Conservation (phyloP, 306 rosid species). For the Glycine latifolia region DNA sequence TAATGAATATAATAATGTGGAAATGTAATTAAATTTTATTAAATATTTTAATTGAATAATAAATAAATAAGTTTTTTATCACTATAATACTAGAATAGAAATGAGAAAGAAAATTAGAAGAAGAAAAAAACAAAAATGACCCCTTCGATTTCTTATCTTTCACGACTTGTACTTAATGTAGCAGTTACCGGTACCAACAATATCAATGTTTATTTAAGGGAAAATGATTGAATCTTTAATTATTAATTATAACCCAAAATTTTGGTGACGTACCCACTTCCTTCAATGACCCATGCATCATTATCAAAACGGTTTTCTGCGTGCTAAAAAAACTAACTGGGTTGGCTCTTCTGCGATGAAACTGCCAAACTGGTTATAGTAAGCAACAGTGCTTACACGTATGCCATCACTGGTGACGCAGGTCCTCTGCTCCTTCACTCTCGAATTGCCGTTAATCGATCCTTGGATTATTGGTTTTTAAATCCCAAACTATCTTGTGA, state of each 20-base stretch:
- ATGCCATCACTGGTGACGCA: too few species aligned
- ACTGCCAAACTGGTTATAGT: neutral
- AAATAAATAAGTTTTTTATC: too few species aligned
- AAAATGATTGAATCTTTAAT: conserved; percentile 51
- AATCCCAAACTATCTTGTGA: too few species aligned
- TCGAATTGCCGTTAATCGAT: too few species aligned
- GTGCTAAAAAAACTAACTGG: neutral
- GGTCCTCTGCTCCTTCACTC: too few species aligned
- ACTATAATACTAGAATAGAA: too few species aligned
- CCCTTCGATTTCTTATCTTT: neutral
- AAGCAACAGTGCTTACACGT: neutral
- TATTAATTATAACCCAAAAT: conserved; percentile 15
- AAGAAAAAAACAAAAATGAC: neutral
- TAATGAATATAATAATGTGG: too few species aligned
- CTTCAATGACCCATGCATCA: conserved; percentile 49
- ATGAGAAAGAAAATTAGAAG: too few species aligned
- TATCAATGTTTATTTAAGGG: neutral
- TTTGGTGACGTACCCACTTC: conserved; percentile 46
- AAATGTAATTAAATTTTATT: too few species aligned
- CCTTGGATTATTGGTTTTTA: too few species aligned
- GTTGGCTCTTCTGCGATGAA: neutral
- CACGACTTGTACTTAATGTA: neutral
- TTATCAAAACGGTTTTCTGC: conserved; percentile 42
- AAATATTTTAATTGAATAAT: too few species aligned
- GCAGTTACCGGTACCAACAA: neutral